A percentile compares a stretch with the other conserved stretches of the same genome.
Evolutionary conservation across 139 green algal species (phyloP).

Genomic region (Tetraselmis chui): DNA sequence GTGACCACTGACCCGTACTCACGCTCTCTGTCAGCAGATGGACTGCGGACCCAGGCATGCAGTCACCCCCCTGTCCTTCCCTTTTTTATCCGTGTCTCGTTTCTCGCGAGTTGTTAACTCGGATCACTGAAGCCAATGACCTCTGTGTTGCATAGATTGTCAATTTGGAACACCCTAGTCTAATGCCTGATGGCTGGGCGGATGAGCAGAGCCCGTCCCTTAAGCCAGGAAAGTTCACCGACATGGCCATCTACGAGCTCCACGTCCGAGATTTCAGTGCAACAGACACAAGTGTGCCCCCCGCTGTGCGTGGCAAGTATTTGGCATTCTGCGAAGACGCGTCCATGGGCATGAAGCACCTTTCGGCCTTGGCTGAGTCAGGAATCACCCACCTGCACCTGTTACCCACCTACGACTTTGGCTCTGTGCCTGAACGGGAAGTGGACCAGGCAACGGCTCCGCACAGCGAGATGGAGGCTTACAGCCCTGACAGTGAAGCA

Average conservation of each 20-base stretch:
- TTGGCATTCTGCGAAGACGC: slow-evolving; percentile 52
- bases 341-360: slow-evolving; percentile 30
- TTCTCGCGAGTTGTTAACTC: too few relatives aligned
- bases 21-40: slow-evolving; percentile 50
- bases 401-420: slow-evolving; percentile 82
- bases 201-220: slow-evolving; percentile 24
- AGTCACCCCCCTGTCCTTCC: background rate
- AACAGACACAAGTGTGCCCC: slow-evolving; percentile 51
- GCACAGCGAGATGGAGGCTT: background rate
- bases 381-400: slow-evolving; percentile 86
- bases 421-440: slow-evolving; percentile 64
- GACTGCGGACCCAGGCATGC: slow-evolving; percentile 31
- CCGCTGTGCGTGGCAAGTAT: slow-evolving; percentile 66
- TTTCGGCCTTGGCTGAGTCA: slow-evolving; percentile 31
- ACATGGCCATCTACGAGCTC: slow-evolving; percentile 85
- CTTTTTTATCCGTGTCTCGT: too few relatives aligned
- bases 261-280: slow-evolving; percentile 87
- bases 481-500: background rate
- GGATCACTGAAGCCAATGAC: too few relatives aligned
- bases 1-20: slow-evolving; percentile 79
- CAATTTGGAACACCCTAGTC: slow-evolving; percentile 20
- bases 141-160: too few relatives aligned
- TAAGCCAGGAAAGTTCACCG: slow-evolving; percentile 38
- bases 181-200: slow-evolving; percentile 44
- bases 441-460: slow-evolving; percentile 42